phyloP scores from a whole-genome alignment of 1,139 yeast species.

The Kodamaea fungicola region DNA sequence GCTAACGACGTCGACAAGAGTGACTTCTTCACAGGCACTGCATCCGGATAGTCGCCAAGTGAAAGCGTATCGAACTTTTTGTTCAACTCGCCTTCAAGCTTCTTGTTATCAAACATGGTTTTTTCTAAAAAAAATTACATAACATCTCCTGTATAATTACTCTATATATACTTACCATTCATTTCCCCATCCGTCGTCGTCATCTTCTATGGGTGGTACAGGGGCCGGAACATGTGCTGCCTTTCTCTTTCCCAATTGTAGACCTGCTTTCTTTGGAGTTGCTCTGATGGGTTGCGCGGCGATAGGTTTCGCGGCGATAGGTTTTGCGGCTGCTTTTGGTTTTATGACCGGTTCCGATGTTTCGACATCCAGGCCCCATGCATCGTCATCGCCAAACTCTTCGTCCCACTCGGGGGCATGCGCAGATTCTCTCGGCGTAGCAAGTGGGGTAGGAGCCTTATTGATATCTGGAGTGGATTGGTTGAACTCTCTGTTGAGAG shows the following conservation, averaged over 20 bases:
- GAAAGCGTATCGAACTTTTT: slow-evolving; percentile 15
- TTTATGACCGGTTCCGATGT: slow-evolving; percentile 32
- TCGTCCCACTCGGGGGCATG: slow-evolving; percentile 12
- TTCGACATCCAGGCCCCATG: slow-evolving; percentile 29
- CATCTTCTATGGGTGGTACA: slow-evolving; percentile 20
- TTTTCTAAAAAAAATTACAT: background rate
- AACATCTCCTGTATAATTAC: background rate
- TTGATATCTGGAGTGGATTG: slow-evolving; percentile 44
- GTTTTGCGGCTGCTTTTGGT: background rate
- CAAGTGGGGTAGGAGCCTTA: slow-evolving; percentile 22
- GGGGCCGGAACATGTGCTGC: too few relatives aligned
- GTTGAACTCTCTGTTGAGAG: slow-evolving; percentile 36
- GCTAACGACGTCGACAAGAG: slow-evolving; percentile 28
- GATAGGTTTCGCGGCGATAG: too few relatives aligned
- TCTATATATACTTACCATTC: slow-evolving; percentile 14
- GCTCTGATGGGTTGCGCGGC: too few relatives aligned
- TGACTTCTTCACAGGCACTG: slow-evolving; percentile 14
- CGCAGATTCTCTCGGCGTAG: slow-evolving; percentile 11
- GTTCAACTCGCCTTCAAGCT: slow-evolving; percentile 10
- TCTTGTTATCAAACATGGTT: background rate
- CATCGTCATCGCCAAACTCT: slow-evolving; percentile 20
- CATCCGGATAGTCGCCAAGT: slow-evolving; percentile 4
- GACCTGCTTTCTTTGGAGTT: too few relatives aligned
- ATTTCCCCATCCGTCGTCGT: slow-evolving; percentile 53
- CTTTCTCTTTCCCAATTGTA: too few relatives aligned